Base-by-base conservation (phyloP, 2,329 filamentous ascomycete genomes). In the Bipolaris sorokiniana region DNA sequence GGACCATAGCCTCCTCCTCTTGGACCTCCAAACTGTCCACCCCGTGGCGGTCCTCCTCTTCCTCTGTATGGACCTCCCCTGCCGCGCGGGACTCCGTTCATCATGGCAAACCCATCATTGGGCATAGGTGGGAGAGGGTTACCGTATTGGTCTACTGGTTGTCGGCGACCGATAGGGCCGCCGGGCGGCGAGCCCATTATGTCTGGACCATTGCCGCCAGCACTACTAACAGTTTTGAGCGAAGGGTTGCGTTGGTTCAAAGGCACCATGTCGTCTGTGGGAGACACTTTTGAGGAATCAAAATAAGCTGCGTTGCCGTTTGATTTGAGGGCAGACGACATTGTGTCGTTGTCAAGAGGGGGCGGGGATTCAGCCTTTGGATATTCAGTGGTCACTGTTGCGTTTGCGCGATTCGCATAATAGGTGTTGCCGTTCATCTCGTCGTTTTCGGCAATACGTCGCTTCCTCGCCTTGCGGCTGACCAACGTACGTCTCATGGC, bases 401-500 rank as follows among this genome's bases (percentile, higher is more conserved):
- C 63, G n/a, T 63, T 70, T 41, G 63, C 62, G 70, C 82, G 76
- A 72, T 80, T 78, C 66, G 79, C 76, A 77, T 96, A 97, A 75
- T 90, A 97, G 72, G 93, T 95, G 69, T 95, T 88, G 26, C 94
- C 94, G 74, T 91, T 98, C 93, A 98, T 98, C 74, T 98, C 93
- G 7, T 93, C 91, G 73, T 98, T 97, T 76, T 96, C 90, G 2
- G 88, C 92, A 72, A 98, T 96, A 44, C 92, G 87, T 81, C 89
- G 91, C 83, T 95, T 93, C 61, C 93, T 86, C n/a, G 93, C 91
- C 80, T 97, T 97, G 68, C 94, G 87, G 76, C 91, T 91, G 59
- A 97, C 91, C 55, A 98, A 81, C 2, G 93, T 96, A 58, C 94
- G 88, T 63, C 95, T 90, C 92, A 98, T 98, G 20, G 92, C 92